Evolutionary conservation across 768 basidiomycete genomes (phyloP), one percentile per base, ranked within the genome.

Genomic region (Leccinellum luteum): DNA sequence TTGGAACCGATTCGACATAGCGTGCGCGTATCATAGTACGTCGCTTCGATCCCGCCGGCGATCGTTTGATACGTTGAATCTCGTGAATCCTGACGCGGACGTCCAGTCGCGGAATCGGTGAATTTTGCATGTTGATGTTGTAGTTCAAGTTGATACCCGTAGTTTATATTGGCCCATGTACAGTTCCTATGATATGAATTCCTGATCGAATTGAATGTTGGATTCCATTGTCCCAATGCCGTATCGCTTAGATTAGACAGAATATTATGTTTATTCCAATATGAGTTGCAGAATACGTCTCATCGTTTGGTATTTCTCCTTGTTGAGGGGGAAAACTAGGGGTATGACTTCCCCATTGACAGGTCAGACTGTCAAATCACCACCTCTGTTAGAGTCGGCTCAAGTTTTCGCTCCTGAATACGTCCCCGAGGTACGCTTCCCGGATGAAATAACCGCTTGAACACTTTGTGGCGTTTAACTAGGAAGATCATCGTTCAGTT

Each of bases 401-500:
- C n/a, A 41, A 2, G 10, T n/a, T 35, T 17, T 35, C 35, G 35
- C 17, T 35, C 14, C 6, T 8, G 17, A 35, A 35, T 12, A 35
- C 35, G 17, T 35, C 34, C 34, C 34, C 17, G 34, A 17, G 28
- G 15, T 17, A 8, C 34, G 15, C 34, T 8, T 35, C 15, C 34
- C 34, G 15, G 34, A 35, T 12, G 35, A 35, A 35, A 35, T 59
- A 97, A 87, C 93, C 92, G 98, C 59, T 83, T 80, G 75, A 98
- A 88, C 10, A 98, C 89, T 71, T 99, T 96, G 63, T 89, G 79
- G 73, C 97, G 92, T 92, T 81, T 59, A 90, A 89, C 84, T 0
- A 92, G 90, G 80, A 94, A 94, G 58, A 92, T 81, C 7, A 94
- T 82, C 23, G 93, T 75, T 45, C 92, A 82, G 60, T 84, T 89